These are phyloP conservation scores for Fomitopsis palustris DNA, from an alignment of 1,284 basidiomycete species.

Conservation along the genomic window DNA sequence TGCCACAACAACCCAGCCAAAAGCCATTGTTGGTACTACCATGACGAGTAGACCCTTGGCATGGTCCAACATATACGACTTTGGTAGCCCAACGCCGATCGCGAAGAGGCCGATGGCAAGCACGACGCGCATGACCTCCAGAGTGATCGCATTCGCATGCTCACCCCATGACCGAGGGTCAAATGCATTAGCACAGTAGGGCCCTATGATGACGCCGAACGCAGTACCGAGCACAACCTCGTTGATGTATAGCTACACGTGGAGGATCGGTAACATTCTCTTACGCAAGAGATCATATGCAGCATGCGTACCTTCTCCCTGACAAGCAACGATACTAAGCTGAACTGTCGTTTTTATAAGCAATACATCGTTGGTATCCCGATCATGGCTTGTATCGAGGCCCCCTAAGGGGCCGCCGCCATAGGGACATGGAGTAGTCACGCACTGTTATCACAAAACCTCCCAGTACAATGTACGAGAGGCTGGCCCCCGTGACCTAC, in stretches of 20 bases:
- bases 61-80: slow-evolving; percentile 61
- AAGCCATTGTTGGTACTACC: slow-evolving; percentile 78
- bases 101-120: slow-evolving; percentile 70
- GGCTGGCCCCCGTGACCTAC: slow-evolving; percentile 48
- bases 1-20: slow-evolving; percentile 70
- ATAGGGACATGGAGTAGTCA: slow-evolving; percentile 4
- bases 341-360: slow-evolving; percentile 49
- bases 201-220: slow-evolving; percentile 74
- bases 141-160: slow-evolving; percentile 57
- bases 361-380: too few species aligned
- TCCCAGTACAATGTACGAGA: slow-evolving; percentile 73
- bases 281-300: background rate
- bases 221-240: slow-evolving; percentile 90
- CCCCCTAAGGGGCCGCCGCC: background rate
- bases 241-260: slow-evolving; percentile 79
- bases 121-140: slow-evolving; percentile 75
- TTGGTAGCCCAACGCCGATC: slow-evolving; percentile 71
- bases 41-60: slow-evolving; percentile 56
- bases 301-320: slow-evolving; percentile 62
- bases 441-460: slow-evolving; percentile 69
- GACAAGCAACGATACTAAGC: slow-evolving; percentile 75
- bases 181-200: slow-evolving; percentile 73
- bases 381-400: too few species aligned
- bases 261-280: background rate
- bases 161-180: slow-evolving; percentile 76